A percentile compares a stretch with the other conserved stretches of the same genome.
Conservation (phyloP, 2,329 filamentous ascomycete genomes). For the Tolypocladium inflatum region DNA sequence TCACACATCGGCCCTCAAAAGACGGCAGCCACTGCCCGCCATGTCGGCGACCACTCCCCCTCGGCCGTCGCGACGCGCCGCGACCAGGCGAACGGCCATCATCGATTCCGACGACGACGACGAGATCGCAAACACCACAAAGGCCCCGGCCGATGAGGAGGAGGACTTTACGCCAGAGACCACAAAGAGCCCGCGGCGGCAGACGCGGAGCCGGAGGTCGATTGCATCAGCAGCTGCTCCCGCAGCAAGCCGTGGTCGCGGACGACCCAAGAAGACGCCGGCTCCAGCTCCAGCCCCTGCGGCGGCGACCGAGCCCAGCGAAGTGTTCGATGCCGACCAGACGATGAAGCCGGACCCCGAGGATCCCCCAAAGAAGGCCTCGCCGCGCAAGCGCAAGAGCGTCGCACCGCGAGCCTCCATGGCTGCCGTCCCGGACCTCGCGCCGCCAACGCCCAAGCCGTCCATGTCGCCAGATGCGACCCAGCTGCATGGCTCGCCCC, state of each 20-base stretch:
- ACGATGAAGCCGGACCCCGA: conserved; percentile 22
- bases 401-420: conserved; percentile 31
- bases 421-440: conserved; percentile 27
- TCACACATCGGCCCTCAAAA: background rate
- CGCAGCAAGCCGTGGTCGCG: conserved; percentile 28
- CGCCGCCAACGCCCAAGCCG: conserved; percentile 36
- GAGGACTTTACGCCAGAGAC: conserved; percentile 75
- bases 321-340: conserved; percentile 21
- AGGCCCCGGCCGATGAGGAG: conserved; percentile 49
- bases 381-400: conserved; percentile 61
- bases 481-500: conserved; percentile 43
- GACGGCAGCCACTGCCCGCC: conserved; percentile 1
- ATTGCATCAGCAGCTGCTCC: conserved; percentile 31
- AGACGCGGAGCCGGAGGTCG: conserved; percentile 31
- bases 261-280: conserved; percentile 32
- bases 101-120: conserved; percentile 76
- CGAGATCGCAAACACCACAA: conserved; percentile 42
- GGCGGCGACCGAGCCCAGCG: conserved; percentile 22
- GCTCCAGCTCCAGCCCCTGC: background rate
- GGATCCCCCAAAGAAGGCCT: conserved; percentile 28
- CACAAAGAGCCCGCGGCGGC: conserved; percentile 45
- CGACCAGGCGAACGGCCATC: conserved; percentile 60
- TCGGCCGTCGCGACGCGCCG: conserved; percentile 30
- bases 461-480: conserved; percentile 49
- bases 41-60: conserved; percentile 24